Conservation (phyloP, 2,329 filamentous ascomycete species). For the Colletotrichum phormii region DNA sequence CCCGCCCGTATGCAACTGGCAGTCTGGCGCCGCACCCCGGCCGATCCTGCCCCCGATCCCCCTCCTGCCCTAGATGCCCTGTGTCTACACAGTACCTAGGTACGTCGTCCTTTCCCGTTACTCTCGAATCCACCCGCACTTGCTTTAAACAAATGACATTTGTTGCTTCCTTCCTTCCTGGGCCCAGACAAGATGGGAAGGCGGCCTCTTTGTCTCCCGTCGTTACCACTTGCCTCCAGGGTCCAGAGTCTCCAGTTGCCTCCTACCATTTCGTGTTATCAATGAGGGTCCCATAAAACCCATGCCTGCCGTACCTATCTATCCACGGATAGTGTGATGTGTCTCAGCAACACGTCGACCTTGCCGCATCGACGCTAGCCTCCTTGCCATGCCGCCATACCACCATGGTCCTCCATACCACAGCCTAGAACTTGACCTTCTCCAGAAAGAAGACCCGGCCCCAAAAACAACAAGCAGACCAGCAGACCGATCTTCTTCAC, state of each 20-base stretch:
- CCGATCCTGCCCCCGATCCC: slow-evolving; percentile 17
- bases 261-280: slow-evolving; percentile 1
- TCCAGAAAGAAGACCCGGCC: not conserved
- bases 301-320: not conserved
- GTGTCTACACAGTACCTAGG: too few relatives aligned
- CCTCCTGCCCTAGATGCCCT: too few relatives aligned
- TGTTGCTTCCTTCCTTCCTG: not conserved
- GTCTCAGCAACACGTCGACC: slow-evolving; percentile 6
- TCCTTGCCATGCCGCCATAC: slow-evolving; percentile 5
- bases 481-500: slow-evolving; percentile 26
- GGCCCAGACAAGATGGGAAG: not conserved
- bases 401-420: not conserved
- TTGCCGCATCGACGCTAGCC: slow-evolving; percentile 27
- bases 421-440: slow-evolving; percentile 8
- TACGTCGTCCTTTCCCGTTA: not conserved
- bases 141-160: slow-evolving; percentile 8
- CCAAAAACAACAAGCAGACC: slow-evolving; percentile 13
- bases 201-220: slow-evolving; percentile 27
- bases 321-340: not conserved
- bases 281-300: slow-evolving; percentile 2
- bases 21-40: slow-evolving; percentile 1
- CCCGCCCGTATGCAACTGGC: slow-evolving; percentile 14
- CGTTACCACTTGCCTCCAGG: not conserved
- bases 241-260: not conserved
- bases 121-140: slow-evolving; percentile 1